phyloP scores from a whole-genome alignment of 805 yeast species.

The Metschnikowia hibisci region DNA sequence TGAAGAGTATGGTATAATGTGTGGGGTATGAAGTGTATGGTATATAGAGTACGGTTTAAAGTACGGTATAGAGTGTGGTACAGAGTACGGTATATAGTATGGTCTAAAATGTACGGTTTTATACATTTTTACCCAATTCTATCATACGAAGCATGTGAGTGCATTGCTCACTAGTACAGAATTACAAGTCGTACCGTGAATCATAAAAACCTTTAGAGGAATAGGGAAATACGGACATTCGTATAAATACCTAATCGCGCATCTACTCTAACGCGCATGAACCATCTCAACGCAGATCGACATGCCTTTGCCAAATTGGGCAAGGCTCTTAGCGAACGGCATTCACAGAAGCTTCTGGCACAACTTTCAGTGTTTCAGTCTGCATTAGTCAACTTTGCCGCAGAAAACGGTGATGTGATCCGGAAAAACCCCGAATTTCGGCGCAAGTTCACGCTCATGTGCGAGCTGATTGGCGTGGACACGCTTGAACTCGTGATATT shows the following conservation, averaged over 20 bases:
- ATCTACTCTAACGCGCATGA: slow-evolving; percentile 1
- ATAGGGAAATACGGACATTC: neutral
- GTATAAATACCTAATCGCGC: neutral
- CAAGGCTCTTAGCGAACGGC: slow-evolving; percentile 45
- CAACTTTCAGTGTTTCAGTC: slow-evolving; percentile 77
- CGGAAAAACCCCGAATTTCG: slow-evolving; percentile 61
- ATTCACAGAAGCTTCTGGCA: slow-evolving; percentile 57
- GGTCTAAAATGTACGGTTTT: too few species aligned
- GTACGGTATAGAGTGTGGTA: too few species aligned
- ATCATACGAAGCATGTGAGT: too few species aligned
- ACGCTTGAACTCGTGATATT: slow-evolving; percentile 48
- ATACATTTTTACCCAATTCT: too few species aligned
- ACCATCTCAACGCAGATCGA: slow-evolving; percentile 10
- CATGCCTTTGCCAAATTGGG: slow-evolving; percentile 48
- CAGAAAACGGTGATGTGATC: slow-evolving; percentile 66
- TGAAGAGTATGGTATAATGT: too few species aligned
- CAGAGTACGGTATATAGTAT: too few species aligned
- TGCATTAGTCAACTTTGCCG: slow-evolving; percentile 71
- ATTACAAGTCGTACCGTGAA: too few species aligned
- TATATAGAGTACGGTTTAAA: too few species aligned
- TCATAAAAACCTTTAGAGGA: too few species aligned
- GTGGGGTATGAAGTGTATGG: too few species aligned
- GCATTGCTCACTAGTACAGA: too few species aligned
- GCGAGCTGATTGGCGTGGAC: slow-evolving; percentile 79
- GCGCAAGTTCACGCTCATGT: slow-evolving; percentile 68